Evolutionary conservation across 75 land plant species (phyloP).

Genomic region (Pinus taeda): DNA sequence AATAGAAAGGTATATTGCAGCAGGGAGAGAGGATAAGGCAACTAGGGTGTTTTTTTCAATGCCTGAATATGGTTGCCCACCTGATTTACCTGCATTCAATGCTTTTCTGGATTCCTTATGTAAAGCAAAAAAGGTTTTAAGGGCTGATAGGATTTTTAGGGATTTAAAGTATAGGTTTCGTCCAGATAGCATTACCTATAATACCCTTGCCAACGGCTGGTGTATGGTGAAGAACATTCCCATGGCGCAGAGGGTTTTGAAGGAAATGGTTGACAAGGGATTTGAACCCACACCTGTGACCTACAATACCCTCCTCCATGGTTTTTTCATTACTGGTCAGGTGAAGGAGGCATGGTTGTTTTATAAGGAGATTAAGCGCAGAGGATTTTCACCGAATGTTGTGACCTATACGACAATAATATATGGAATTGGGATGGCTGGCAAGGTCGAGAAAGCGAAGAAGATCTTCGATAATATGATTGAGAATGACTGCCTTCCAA

Average conservation of each 20-base stretch:
- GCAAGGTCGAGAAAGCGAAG: constrained; percentile 38
- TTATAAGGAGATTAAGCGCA: constrained; percentile 53
- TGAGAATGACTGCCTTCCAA: constrained; percentile 42
- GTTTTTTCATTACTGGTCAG: constrained; percentile 55
- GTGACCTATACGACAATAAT: constrained; percentile 65
- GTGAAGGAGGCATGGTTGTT: constrained; percentile 46
- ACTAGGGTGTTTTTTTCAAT: constrained; percentile 42
- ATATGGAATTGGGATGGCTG: constrained; percentile 55
- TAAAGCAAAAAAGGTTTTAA: constrained; percentile 39
- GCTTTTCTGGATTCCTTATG: constrained; percentile 47
- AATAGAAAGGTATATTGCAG: constrained; percentile 32
- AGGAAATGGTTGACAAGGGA: constrained; percentile 65
- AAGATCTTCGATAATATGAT: constrained; percentile 54
- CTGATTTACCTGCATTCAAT: constrained; percentile 45
- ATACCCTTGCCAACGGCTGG: constrained; percentile 62
- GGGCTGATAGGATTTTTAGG: constrained; percentile 42
- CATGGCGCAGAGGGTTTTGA: constrained; percentile 39
- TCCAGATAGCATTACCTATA: constrained; percentile 56
- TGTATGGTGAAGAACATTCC: constrained; percentile 38
- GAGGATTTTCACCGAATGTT: constrained; percentile 45
- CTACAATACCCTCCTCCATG: constrained; percentile 60
- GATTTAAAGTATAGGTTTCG: constrained; percentile 27
- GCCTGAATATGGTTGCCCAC: constrained; percentile 45
- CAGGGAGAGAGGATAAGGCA: constrained; percentile 46
- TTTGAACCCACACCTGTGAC: constrained; percentile 37